phyloP scores from a whole-genome alignment of 345 rosid genomes.

The Adansonia digitata region DNA sequence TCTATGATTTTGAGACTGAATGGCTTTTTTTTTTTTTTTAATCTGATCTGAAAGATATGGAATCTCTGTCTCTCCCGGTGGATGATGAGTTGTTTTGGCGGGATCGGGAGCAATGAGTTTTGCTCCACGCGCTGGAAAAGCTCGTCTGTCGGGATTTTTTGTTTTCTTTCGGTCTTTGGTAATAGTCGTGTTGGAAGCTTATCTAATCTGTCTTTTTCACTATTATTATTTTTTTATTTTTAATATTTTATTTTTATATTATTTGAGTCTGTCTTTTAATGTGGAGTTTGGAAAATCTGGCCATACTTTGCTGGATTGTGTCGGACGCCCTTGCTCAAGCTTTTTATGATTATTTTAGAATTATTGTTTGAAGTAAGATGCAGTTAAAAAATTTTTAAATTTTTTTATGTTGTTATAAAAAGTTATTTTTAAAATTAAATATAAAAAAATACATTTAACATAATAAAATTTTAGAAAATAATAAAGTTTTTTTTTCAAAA shows the following conservation, averaged over 20 bases:
- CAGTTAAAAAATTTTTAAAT: too few relatives aligned
- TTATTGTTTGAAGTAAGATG: too few relatives aligned
- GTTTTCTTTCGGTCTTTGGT: not conserved
- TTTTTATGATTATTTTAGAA: too few relatives aligned
- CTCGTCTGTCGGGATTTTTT: not conserved
- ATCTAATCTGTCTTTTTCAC: constrained; percentile 18
- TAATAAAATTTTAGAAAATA: too few relatives aligned
- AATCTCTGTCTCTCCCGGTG: constrained; percentile 20
- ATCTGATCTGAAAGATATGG: constrained; percentile 22
- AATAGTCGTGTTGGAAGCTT: constrained; percentile 14
- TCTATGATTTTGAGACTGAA: too few relatives aligned
- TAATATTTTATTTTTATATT: not conserved
- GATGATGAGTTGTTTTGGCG: too few relatives aligned
- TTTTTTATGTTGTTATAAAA: too few relatives aligned
- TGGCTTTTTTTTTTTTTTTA: not conserved
- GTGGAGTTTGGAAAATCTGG: constrained; percentile 21
- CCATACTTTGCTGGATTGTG: constrained; percentile 3
- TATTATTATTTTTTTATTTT: too few relatives aligned
- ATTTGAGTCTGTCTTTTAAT: constrained; percentile 15
- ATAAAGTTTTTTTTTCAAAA: too few relatives aligned
- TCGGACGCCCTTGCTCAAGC: too few relatives aligned
- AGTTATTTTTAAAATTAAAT: too few relatives aligned
- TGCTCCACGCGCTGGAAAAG: not conserved
- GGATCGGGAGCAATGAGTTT: not conserved
- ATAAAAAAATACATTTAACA: too few relatives aligned